These are phyloP conservation scores for Hygrophoropsis aurantiaca DNA, from an alignment of 768 basidiomycete genomes.

Conservation along the genomic window DNA sequence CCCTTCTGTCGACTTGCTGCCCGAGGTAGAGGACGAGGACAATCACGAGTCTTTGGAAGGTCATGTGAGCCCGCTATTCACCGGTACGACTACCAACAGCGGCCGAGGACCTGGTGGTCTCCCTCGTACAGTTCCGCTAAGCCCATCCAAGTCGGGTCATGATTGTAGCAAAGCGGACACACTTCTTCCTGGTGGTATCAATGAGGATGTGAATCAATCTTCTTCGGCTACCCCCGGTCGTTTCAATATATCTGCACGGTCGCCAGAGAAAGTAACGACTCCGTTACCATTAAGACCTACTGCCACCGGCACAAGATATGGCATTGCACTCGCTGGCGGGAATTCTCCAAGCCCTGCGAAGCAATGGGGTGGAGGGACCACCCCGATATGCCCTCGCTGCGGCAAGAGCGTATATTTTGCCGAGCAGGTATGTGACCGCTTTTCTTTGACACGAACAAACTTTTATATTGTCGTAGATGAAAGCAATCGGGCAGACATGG, in stretches of 20 bases:
- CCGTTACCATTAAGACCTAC: slow-evolving; percentile 40
- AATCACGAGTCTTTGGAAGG: slow-evolving; percentile 16
- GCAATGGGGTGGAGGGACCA: slow-evolving; percentile 54
- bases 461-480: slow-evolving; percentile 48
- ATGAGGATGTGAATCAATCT: slow-evolving; percentile 6
- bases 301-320: slow-evolving; percentile 67
- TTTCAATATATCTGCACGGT: slow-evolving; percentile 10
- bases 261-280: slow-evolving; percentile 18
- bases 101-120: slow-evolving; percentile 47
- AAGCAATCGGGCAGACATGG: slow-evolving; percentile 78
- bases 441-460: not conserved
- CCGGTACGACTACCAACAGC: slow-evolving; percentile 41
- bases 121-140: slow-evolving; percentile 56
- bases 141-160: slow-evolving; percentile 28
- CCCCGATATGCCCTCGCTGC: slow-evolving; percentile 69
- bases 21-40: slow-evolving; percentile 24
- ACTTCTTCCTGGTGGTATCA: not conserved
- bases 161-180: slow-evolving; percentile 1
- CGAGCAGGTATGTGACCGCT: slow-evolving; percentile 55
- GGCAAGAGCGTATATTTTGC: slow-evolving; percentile 82
- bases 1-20: slow-evolving; percentile 11
- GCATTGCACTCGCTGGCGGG: slow-evolving; percentile 47
- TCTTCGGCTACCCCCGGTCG: slow-evolving; percentile 4
- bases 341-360: slow-evolving; percentile 41
- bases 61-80: slow-evolving; percentile 15